A percentile compares a stretch with the other conserved stretches of the same genome.
These are phyloP conservation scores for Hygrophorus pudorinus DNA, from an alignment of 768 basidiomycete species.

Conservation along the genomic window DNA sequence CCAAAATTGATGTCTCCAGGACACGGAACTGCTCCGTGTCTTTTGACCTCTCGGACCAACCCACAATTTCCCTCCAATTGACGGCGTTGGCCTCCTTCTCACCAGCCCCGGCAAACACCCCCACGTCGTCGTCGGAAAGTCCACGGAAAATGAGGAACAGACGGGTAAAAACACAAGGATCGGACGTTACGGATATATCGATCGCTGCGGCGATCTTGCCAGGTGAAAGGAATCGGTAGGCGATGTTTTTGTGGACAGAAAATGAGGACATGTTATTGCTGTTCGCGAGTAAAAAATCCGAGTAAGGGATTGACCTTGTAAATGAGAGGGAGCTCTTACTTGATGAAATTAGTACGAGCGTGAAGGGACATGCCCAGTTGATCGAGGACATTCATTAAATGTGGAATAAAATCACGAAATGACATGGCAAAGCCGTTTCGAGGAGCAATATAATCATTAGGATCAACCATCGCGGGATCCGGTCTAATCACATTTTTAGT, in stretches of 20 bases:
- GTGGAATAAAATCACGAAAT: slow-evolving; percentile 69
- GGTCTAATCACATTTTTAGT: slow-evolving; percentile 37
- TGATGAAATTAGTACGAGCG: slow-evolving; percentile 75
- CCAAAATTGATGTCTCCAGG: slow-evolving; percentile 69
- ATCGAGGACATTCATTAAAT: slow-evolving; percentile 74
- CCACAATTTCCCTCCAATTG: slow-evolving; percentile 76
- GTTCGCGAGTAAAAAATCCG: slow-evolving; percentile 5
- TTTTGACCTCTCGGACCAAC: slow-evolving; percentile 75
- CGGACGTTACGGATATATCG: slow-evolving; percentile 75
- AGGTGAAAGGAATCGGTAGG: slow-evolving; percentile 81
- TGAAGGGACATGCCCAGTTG: slow-evolving; percentile 77
- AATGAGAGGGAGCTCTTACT: slow-evolving; percentile 28
- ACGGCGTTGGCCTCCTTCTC: slow-evolving; percentile 78
- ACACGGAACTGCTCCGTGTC: slow-evolving; percentile 67
- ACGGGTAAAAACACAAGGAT: slow-evolving; percentile 74
- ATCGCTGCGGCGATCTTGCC: slow-evolving; percentile 76
- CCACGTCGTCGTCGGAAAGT: slow-evolving; percentile 69
- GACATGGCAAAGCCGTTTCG: slow-evolving; percentile 84
- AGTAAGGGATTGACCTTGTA: slow-evolving; percentile 1
- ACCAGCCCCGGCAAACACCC: slow-evolving; percentile 63
- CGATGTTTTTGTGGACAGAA: slow-evolving; percentile 73
- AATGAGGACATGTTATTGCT: slow-evolving; percentile 75
- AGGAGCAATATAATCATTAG: slow-evolving; percentile 68
- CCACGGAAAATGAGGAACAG: slow-evolving; percentile 84
- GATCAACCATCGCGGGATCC: slow-evolving; percentile 67